Evolutionary conservation across 2,329 filamentous ascomycete species (phyloP).

Genomic region (Penicillium sp.): DNA sequence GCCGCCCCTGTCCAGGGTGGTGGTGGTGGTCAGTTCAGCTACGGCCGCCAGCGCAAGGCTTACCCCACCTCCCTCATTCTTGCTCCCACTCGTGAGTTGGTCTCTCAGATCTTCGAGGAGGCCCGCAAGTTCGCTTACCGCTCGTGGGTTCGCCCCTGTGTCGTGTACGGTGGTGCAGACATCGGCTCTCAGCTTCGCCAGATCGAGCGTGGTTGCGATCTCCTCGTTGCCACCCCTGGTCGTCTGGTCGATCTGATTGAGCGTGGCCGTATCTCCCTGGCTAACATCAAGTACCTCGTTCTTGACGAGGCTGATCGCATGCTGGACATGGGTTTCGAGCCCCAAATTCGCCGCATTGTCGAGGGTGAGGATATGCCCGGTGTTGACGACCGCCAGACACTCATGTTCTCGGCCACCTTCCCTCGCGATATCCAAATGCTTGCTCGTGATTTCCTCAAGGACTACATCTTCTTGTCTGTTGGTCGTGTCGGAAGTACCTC

Average conservation of each 20-base stretch:
- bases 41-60: conserved; percentile 93
- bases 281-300: conserved; percentile 98
- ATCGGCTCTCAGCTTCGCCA: conserved; percentile 97
- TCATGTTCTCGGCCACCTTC: conserved; percentile 99
- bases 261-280: conserved; percentile 93
- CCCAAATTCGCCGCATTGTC: conserved; percentile 97
- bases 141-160: conserved; percentile 97
- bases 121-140: conserved; percentile 97
- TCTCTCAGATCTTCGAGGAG: conserved; percentile 98
- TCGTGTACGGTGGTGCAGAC: conserved; percentile 98
- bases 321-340: conserved; percentile 99
- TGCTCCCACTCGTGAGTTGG: conserved; percentile 94
- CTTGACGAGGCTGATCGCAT: conserved; percentile 99
- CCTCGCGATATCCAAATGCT: conserved; percentile 99
- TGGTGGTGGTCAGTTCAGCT: conserved; percentile 58
- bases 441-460: conserved; percentile 96
- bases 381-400: conserved; percentile 82
- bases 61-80: conserved; percentile 95
- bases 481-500: conserved; percentile 98
- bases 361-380: conserved; percentile 97
- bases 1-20: conserved; percentile 56
- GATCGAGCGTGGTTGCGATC: conserved; percentile 95
- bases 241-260: conserved; percentile 97
- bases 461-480: conserved; percentile 98
- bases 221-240: conserved; percentile 94